Conservation (phyloP, 345 rosid species). For the Euphorbia tirucalli region DNA sequence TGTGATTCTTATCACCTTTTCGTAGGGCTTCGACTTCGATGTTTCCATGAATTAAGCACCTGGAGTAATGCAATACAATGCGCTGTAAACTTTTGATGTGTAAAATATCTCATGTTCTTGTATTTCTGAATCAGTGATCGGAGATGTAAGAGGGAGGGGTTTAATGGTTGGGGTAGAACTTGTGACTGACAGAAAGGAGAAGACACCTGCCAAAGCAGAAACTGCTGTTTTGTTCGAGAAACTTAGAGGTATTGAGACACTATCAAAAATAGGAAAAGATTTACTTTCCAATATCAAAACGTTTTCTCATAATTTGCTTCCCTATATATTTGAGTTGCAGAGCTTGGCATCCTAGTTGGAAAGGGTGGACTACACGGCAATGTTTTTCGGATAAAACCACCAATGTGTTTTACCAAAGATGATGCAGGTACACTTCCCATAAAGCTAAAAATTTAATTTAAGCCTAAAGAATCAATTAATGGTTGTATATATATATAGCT, state of each 20-base stretch:
- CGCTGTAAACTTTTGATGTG: not conserved
- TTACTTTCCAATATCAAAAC: not conserved
- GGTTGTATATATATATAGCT: not conserved
- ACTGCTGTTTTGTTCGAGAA: constrained; percentile 72
- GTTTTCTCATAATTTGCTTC: not conserved
- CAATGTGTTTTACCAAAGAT: constrained; percentile 88
- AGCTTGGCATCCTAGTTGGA: constrained; percentile 74
- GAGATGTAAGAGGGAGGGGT: constrained; percentile 93
- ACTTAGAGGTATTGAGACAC: constrained; percentile 55
- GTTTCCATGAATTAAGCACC: not conserved
- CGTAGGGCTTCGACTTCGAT: not conserved
- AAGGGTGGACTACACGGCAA: constrained; percentile 93
- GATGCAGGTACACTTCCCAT: constrained; percentile 73
- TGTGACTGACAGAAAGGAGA: constrained; percentile 69
- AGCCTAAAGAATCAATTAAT: not conserved
- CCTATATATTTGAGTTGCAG: constrained; percentile 36
- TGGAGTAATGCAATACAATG: not conserved
- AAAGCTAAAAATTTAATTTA: not conserved
- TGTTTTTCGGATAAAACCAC: constrained; percentile 89
- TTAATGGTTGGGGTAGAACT: constrained; percentile 86
- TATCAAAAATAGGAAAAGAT: not conserved
- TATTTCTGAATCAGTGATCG: constrained; percentile 57
- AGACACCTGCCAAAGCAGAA: constrained; percentile 89
- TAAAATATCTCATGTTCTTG: not conserved
- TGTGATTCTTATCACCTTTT: not conserved